These are phyloP conservation scores for Rhipidocladum racemiflorum DNA, from an alignment of 176 grass and related monocot species.

Conservation along the genomic window DNA sequence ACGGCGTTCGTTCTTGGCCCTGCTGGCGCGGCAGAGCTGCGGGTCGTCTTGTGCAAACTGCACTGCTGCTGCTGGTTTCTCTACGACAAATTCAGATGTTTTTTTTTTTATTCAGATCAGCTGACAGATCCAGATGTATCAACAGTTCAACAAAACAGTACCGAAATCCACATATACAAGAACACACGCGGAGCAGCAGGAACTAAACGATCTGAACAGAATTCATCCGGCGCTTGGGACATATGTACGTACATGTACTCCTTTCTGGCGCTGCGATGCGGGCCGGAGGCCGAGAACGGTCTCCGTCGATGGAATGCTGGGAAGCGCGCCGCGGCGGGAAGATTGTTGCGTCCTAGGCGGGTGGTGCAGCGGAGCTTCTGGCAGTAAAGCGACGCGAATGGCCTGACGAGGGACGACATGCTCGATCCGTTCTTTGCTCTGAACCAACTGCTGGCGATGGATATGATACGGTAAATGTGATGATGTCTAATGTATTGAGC, in stretches of 20 bases:
- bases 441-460: too few species aligned
- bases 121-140: too few species aligned
- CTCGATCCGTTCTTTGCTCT: too few species aligned
- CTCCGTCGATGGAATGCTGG: not conserved
- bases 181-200: too few species aligned
- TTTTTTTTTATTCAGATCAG: too few species aligned
- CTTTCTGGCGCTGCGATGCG: not conserved
- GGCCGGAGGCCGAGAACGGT: not conserved
- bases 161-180: too few species aligned
- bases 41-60: not conserved
- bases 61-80: not conserved
- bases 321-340: not conserved
- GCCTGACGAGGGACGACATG: constrained; percentile 37
- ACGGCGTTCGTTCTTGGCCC: not conserved
- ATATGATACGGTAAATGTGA: too few species aligned
- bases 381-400: constrained; percentile 27
- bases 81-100: not conserved
- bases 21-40: not conserved
- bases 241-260: not conserved
- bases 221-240: too few species aligned
- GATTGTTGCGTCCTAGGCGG: not conserved
- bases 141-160: too few species aligned
- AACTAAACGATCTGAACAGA: too few species aligned
- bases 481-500: too few species aligned
- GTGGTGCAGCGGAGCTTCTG: constrained; percentile 2